A percentile compares a stretch with the other conserved stretches of the same genome.
phyloP scores from a whole-genome alignment of 2,329 filamentous ascomycete species.

The Aspergillus alliaceus region DNA sequence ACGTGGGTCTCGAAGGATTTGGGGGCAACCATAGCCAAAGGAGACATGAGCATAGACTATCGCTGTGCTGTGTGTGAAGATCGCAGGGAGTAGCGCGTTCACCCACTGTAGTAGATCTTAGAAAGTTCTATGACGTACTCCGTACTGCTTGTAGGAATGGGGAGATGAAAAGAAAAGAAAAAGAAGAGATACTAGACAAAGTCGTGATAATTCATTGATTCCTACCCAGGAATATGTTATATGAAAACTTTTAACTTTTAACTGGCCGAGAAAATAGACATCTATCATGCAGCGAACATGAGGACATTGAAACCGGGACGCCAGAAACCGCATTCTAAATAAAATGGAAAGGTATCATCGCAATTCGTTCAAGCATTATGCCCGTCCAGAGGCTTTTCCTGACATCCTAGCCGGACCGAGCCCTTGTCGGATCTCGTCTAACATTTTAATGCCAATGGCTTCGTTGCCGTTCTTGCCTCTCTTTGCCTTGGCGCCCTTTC shows the following conservation, averaged over 20 bases:
- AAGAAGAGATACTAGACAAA: too few relatives aligned
- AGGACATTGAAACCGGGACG: conserved; percentile 1
- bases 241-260: background rate
- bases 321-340: conserved; percentile 2
- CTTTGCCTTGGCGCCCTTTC: conserved; percentile 52
- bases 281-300: conserved; percentile 4
- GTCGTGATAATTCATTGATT: background rate
- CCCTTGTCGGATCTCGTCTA: conserved; percentile 83
- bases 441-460: conserved; percentile 78
- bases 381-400: conserved; percentile 29
- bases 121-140: background rate
- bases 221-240: background rate
- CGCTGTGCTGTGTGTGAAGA: background rate
- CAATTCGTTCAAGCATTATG: conserved; percentile 23
- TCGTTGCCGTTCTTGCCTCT: conserved; percentile 76
- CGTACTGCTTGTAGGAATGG: background rate
- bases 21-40: background rate
- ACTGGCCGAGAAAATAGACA: background rate
- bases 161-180: background rate
- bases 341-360: conserved; percentile 22
- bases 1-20: conserved; percentile 24
- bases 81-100: background rate
- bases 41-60: background rate
- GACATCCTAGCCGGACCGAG: conserved; percentile 72
- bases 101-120: background rate